Conservation (phyloP, 441 rosid genomes). For the Brassica balearica region DNA sequence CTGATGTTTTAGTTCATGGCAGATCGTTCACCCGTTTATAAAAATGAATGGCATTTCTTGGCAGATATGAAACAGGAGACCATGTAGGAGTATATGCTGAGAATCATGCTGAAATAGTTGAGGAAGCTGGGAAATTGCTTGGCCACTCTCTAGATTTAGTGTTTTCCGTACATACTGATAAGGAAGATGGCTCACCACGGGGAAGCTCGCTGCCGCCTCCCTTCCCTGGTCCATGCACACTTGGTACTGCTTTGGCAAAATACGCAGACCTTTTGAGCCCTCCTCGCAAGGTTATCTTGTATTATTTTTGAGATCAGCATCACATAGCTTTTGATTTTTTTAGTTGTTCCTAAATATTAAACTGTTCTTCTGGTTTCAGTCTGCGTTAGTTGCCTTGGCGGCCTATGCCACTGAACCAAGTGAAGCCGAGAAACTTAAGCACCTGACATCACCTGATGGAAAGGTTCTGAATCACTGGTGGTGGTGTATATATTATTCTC, state of each 20-base stretch:
- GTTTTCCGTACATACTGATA: constrained; percentile 75
- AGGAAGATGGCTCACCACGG: constrained; percentile 70
- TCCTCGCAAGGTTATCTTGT: constrained; percentile 71
- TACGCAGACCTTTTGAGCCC: constrained; percentile 89
- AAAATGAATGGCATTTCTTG: constrained; percentile 6
- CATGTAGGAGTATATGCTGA: constrained; percentile 90
- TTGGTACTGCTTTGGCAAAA: constrained; percentile 68
- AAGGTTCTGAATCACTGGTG: constrained; percentile 55
- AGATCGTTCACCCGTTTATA: background rate
- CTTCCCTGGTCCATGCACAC: constrained; percentile 87
- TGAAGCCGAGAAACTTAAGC: constrained; percentile 71
- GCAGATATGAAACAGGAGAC: constrained; percentile 95
- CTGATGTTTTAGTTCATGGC: background rate
- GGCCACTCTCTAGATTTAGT: constrained; percentile 70
- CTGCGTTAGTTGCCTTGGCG: constrained; percentile 85
- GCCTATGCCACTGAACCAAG: constrained; percentile 83
- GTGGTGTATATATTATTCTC: constrained; percentile 9
- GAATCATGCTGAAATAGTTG: constrained; percentile 74
- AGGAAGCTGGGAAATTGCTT: constrained; percentile 77
- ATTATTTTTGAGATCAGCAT: constrained; percentile 14
- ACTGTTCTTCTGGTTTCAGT: constrained; percentile 53
- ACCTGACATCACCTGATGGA: constrained; percentile 72
- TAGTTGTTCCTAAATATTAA: constrained; percentile 22
- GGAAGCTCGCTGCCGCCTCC: constrained; percentile 82
- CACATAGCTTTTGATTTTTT: constrained; percentile 11